Conservation (phyloP, 1,284 basidiomycete species). For the Coniferiporia weirii region DNA sequence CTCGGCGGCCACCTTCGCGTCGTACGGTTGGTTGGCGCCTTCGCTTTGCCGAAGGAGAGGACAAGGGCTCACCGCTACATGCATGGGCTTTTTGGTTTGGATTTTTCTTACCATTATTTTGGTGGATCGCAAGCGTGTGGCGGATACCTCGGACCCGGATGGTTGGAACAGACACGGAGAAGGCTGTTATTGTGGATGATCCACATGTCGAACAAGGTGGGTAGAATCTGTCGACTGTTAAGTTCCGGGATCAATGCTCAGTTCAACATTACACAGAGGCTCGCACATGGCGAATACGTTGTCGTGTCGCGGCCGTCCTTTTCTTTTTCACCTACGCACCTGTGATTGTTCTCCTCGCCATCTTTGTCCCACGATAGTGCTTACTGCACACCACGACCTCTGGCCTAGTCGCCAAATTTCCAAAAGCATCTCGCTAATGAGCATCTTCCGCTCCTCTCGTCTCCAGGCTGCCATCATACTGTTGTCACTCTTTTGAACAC, state of each 20-base stretch:
- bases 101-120: conserved; percentile 68
- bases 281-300: conserved; percentile 63
- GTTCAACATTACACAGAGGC: conserved; percentile 43
- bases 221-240: conserved; percentile 24
- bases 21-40: conserved; percentile 58
- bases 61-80: conserved; percentile 60
- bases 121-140: conserved; percentile 67
- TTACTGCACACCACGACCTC: background rate
- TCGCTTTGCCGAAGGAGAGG: conserved; percentile 43
- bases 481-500: conserved; percentile 8
- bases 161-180: conserved; percentile 57
- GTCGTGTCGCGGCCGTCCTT: conserved; percentile 61
- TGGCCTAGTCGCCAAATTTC: background rate
- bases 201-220: conserved; percentile 71
- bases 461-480: conserved; percentile 3
- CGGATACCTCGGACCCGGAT: conserved; percentile 55
- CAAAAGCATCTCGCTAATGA: background rate
- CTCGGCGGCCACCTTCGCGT: conserved; percentile 53
- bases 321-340: conserved; percentile 73
- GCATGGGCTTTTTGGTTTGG: conserved; percentile 75
- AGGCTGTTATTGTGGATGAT: conserved; percentile 68
- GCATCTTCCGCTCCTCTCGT: background rate
- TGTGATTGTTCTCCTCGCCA: conserved; percentile 64
- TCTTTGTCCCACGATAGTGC: conserved; percentile 44
- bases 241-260: background rate